phyloP scores from a whole-genome alignment of 306 rosid genomes.

The Glycine soja region DNA sequence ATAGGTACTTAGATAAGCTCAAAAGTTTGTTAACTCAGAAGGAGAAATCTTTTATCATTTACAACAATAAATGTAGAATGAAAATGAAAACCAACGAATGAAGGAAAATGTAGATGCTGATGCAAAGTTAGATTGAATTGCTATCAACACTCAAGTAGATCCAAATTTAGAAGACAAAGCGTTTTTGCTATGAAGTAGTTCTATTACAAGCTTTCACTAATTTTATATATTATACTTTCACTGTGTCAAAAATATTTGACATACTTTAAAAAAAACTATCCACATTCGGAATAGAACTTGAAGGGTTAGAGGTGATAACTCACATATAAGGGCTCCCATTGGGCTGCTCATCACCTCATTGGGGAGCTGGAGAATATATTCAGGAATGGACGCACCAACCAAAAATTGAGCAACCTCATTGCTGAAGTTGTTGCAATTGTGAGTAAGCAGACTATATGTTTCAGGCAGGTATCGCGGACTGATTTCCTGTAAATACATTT shows the following conservation, averaged over 20 bases:
- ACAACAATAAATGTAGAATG: no score
- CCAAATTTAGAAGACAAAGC: not conserved
- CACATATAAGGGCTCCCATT: conserved; percentile 82
- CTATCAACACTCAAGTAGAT: no score
- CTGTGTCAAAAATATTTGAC: not conserved
- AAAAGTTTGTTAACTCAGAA: no score
- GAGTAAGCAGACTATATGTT: conserved; percentile 81
- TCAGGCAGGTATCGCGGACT: conserved; percentile 79
- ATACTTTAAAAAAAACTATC: not conserved
- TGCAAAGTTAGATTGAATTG: no score
- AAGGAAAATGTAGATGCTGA: no score
- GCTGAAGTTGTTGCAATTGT: conserved; percentile 96
- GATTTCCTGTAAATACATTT: conserved; percentile 85
- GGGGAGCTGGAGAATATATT: conserved; percentile 85
- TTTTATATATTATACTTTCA: not conserved
- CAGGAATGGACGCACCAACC: conserved; percentile 83
- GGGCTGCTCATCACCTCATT: conserved; percentile 89
- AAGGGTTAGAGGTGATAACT: conserved; percentile 43
- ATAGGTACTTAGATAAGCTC: no score
- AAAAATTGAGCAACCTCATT: conserved; percentile 93
- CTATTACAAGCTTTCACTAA: not conserved
- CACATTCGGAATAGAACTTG: not conserved
- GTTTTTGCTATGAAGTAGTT: not conserved
- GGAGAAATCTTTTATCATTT: no score
- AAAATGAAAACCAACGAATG: no score